Evolutionary conservation across 179 eudicot species (phyloP), one percentile per base, ranked within the genome.

Genomic region (Spinacia oleracea): DNA sequence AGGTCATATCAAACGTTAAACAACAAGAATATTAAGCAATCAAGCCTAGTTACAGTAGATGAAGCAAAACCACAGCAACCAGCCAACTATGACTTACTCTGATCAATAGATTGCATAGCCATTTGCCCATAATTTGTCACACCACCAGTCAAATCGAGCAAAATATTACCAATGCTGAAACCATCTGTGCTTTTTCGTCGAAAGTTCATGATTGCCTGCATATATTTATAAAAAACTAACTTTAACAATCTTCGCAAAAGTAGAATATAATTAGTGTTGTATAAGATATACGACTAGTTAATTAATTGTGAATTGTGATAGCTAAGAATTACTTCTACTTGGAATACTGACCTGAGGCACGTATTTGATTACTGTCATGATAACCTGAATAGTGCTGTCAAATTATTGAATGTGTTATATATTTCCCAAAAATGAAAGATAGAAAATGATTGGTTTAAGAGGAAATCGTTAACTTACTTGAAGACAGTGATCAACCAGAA

Each of bases 131-230:
- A 90, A 73, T 86, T 94, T 59, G 91, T 65, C 58, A 91, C 7
- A 45, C 97, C 94, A 72, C 98, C 97, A 18, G 86, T 56, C 58
- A 94, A 89, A 86, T 94, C 98, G 50, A 94, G 93, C 85, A 94
- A 80, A 73, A 94, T 89, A 78, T 94, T 90, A 65, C 94, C 97
- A 53, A 93, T 94, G 86, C 98, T 94, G 77, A 93, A 93, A 70
- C 98, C 98, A 58, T 85, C 78, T 1, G 98, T 94, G 86, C 96
- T 94, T 82, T 94, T 93, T 68, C 86, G 79, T 56, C 80, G 83
- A 55, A 91, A 91, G 85, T 94, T 94, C 89, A 92, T 89, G 76
- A 85, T 56, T 23, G 93, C 97, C 98, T 93, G 75, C 73, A 25
- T 9, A 35, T 67, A n/a, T 65, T 65, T 14, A 58, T 58, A n/a